Base-by-base conservation (phyloP, 768 basidiomycete genomes). In the Suillus bovinus region DNA sequence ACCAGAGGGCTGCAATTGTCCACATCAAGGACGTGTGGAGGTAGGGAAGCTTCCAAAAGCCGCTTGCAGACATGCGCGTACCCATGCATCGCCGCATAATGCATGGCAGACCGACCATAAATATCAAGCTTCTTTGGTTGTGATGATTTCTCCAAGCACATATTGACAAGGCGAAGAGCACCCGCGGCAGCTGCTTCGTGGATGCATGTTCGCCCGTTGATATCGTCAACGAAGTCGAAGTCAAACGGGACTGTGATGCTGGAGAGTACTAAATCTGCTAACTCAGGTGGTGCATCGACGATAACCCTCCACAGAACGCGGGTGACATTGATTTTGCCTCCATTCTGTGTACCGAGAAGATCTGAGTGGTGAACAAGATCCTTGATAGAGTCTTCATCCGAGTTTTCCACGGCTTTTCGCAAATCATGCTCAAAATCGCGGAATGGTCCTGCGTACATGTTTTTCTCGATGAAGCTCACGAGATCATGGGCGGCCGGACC, bases 1-100 rank as follows among this genome's bases (percentile, higher is more conserved):
- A 98, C 86, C 50, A 98, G 81, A n/a, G 96, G 90, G 55, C 84
- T 95, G 77, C 91, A 95, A 69, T 96, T 96, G 73, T 99, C 97
- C 79, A 92, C 86, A 77, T 99, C 97, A 49, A 88, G 81, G 20
- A 86, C 81, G 65, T 87, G 83, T 0, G 90, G 83, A 13, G 87
- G 82, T 11, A 91, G 80, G 38, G 82, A 78, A 20, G 86, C 87
- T 63, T 88, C 82, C 63, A 99, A 77, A 39, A 99, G 84, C 67
- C 81, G 86, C 55, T 81, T 84, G 74, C 93, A 94, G 61, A 96
- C 84, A 27, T 73, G 75, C 9, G 86, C 81, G 71, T 96, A 90
- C 1, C 95, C 95, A 70, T 94, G 88, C 88, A 98, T 94, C 24
- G 93, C 90, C 17, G 94, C 94, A 76, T 99, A 99, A 77, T 99